Evolutionary conservation across 495 filamentous ascomycete genomes (phyloP), one percentile per base, ranked within the genome.

Genomic region (Aspergillus olivimuriae): DNA sequence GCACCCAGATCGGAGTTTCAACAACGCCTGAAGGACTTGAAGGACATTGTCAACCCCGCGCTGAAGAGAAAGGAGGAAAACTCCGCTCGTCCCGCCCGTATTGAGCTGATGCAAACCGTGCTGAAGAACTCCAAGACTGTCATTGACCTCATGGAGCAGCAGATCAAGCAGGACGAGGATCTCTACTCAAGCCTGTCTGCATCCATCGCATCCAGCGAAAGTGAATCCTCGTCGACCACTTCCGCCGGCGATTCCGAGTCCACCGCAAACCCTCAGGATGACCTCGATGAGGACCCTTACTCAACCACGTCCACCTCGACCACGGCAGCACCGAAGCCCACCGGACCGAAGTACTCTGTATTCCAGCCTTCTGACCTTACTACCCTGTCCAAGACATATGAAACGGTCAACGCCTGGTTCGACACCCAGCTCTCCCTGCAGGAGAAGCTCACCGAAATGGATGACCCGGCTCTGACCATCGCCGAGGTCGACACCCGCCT

Each of bases 1-100:
- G 89, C 92, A 0, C 67, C 77, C 30, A 79, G 78, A 17, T 75
- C 82, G 2, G 81, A 79, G 16, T 75, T 95, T 59, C 83, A 80
- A 58, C 72, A 74, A 19, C 82, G 79, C 44, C 75, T 94, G 31
- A 82, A 84, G 57, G 76, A 74, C 30, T 74, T 92, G 33, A 82
- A 84, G 55, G 74, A 77, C 41, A 74, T 90, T 46, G 81, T 85
- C 36, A 70, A 72, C 16, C 85, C 86, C 3, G 74, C 90, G 18
- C 67, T 84, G 44, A 75, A 73, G 60, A 73, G 87, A 23, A 77
- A 80, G 42, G 75, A 83, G 30, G 87, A 92, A 56, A 70, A 73
- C n/a, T 58, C 68, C 2, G 72, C 74, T 48, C 75, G 86, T 14
- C 86, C 86, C 6, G 80, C 76, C 20, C 66, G 81, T 16, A 56